Conservation (phyloP, 2,329 filamentous ascomycete genomes). For the Colletotrichum sp. region DNA sequence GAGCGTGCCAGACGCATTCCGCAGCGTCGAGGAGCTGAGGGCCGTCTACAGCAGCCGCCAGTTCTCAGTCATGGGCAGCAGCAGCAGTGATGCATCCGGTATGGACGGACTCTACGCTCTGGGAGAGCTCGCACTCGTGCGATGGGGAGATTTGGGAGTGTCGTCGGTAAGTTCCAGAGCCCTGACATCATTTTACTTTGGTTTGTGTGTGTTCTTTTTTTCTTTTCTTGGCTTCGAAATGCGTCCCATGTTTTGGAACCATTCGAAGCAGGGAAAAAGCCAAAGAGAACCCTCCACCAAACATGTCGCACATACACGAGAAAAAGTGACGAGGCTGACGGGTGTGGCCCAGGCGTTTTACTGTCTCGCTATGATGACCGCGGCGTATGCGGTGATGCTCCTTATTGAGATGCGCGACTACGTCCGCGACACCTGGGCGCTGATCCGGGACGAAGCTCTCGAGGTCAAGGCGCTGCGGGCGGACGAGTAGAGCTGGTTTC, state of each 20-base stretch:
- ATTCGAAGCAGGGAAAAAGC: neutral
- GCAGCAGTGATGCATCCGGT: neutral
- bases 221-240: neutral
- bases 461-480: slow-evolving; percentile 19
- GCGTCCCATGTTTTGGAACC: neutral
- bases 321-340: neutral
- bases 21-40: slow-evolving; percentile 10
- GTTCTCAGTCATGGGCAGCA: neutral
- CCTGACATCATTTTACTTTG: neutral
- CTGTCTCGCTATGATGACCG: slow-evolving; percentile 20
- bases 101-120: slow-evolving; percentile 15
- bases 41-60: neutral
- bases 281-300: neutral
- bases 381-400: slow-evolving; percentile 19
- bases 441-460: slow-evolving; percentile 16
- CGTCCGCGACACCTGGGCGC: slow-evolving; percentile 18
- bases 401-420: slow-evolving; percentile 18
- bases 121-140: slow-evolving; percentile 12
- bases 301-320: neutral
- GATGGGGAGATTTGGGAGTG: slow-evolving; percentile 17
- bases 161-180: slow-evolving; percentile 8
- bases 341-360: slow-evolving; percentile 14
- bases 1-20: slow-evolving; percentile 7
- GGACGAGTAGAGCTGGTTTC: slow-evolving; percentile 10
- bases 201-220: neutral